A percentile compares a stretch with the other conserved stretches of the same genome.
phyloP scores from a whole-genome alignment of 352 stramenopile genomes.

The Thalassiosira delicatula region DNA sequence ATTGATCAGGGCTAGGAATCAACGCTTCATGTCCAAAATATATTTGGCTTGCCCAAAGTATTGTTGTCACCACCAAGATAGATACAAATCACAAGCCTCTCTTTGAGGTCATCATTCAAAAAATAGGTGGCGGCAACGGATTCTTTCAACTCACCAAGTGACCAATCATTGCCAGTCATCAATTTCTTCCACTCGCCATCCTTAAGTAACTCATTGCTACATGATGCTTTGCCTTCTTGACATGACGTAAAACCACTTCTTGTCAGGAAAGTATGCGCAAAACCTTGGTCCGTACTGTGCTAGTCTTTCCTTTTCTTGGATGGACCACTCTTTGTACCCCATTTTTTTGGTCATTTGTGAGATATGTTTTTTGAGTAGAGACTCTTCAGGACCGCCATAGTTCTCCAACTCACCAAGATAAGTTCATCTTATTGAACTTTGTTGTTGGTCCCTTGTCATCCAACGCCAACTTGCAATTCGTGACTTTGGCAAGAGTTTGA shows the following conservation, averaged over 20 bases:
- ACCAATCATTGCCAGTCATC: background rate
- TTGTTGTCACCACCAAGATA: background rate
- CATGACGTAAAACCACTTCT: background rate
- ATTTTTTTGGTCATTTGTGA: background rate
- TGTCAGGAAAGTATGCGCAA: background rate
- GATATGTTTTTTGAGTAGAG: background rate
- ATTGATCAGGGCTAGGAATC: no score
- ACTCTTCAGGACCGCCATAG: background rate
- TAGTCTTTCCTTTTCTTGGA: background rate
- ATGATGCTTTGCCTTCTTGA: background rate
- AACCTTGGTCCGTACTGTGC: background rate
- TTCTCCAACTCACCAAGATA: background rate
- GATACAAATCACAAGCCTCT: background rate
- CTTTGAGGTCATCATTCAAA: background rate
- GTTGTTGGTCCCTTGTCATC: background rate
- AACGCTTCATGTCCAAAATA: no score
- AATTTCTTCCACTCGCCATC: background rate
- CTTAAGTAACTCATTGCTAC: background rate
- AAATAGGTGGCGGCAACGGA: background rate
- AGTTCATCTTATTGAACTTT: background rate
- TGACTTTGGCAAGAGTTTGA: background rate
- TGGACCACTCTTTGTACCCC: background rate
- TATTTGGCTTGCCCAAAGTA: no score
- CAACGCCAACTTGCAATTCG: background rate
- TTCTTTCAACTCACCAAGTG: background rate